phyloP scores from a whole-genome alignment of 116 monocot species.

The Thalassia testudinum region DNA sequence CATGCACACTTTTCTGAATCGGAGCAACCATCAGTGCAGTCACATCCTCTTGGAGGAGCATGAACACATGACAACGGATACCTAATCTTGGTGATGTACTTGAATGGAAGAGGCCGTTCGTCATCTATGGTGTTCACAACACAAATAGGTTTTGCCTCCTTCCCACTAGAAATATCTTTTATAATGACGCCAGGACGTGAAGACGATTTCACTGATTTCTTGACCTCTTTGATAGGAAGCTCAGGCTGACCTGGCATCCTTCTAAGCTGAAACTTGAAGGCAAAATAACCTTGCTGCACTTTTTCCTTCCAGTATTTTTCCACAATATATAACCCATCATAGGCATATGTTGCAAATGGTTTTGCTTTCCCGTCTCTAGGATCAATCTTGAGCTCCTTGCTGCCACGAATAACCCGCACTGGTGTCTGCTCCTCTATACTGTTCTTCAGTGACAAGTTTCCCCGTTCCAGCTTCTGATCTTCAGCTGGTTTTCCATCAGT shows the following conservation, averaged over 20 bases:
- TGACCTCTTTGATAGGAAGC: slow-evolving; percentile 15
- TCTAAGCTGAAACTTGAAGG: slow-evolving; percentile 16
- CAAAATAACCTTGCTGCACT: slow-evolving; percentile 10
- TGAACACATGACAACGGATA: slow-evolving; percentile 13
- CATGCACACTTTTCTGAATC: slow-evolving; percentile 21
- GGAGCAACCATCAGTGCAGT: slow-evolving; percentile 17
- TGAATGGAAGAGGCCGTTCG: slow-evolving; percentile 15
- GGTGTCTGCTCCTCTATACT: slow-evolving; percentile 38
- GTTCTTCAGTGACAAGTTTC: slow-evolving; percentile 74
- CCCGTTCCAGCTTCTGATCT: slow-evolving; percentile 88
- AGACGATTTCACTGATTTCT: slow-evolving; percentile 7
- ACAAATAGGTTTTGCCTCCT: slow-evolving; percentile 33
- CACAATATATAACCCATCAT: slow-evolving; percentile 14
- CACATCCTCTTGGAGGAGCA: slow-evolving; percentile 12
- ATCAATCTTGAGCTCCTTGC: slow-evolving; percentile 25
- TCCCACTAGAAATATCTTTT: slow-evolving; percentile 40
- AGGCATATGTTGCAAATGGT: slow-evolving; percentile 10
- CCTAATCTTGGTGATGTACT: slow-evolving; percentile 19
- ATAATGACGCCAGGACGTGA: slow-evolving; percentile 19
- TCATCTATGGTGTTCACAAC: slow-evolving; percentile 29
- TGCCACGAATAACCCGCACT: slow-evolving; percentile 70
- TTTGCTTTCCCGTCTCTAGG: slow-evolving; percentile 12
- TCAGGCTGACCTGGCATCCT: slow-evolving; percentile 15
- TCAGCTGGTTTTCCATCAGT: slow-evolving; percentile 24
- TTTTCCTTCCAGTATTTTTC: slow-evolving; percentile 19